Percentiles rank a stretch among this genome's conserved stretches.
Conservation (phyloP, 768 basidiomycete genomes). For the Suillus variegatus region DNA sequence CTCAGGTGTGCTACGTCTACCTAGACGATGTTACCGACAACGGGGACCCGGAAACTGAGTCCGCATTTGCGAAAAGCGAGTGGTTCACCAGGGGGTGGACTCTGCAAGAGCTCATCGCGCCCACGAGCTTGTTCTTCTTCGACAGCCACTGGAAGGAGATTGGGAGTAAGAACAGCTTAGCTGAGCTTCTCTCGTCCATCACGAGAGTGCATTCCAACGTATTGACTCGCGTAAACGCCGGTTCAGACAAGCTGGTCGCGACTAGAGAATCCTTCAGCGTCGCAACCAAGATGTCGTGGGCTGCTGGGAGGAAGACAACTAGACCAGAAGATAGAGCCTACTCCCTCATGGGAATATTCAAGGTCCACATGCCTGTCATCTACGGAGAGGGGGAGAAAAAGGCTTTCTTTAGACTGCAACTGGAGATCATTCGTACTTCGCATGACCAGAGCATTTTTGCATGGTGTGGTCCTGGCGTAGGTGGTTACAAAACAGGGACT, state of each 20-base stretch:
- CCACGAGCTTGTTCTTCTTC: constrained; percentile 16
- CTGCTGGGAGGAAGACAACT: constrained; percentile 23
- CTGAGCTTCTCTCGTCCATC: background rate
- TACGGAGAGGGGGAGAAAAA: constrained; percentile 26
- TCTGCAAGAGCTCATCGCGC: constrained; percentile 15
- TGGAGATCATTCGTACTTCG: constrained; percentile 12
- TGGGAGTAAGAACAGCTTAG: constrained; percentile 13
- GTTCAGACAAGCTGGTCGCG: background rate
- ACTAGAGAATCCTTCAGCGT: constrained; percentile 3
- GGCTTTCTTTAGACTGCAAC: constrained; percentile 23
- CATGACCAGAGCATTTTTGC: constrained; percentile 15
- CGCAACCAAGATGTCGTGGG: constrained; percentile 17
- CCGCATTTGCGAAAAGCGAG: constrained; percentile 2
- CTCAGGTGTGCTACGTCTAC: constrained; percentile 18
- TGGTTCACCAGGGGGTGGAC: constrained; percentile 21
- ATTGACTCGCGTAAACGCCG: constrained; percentile 1
- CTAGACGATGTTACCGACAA: constrained; percentile 11
- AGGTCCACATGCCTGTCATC: constrained; percentile 20
- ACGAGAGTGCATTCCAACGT: constrained; percentile 8
- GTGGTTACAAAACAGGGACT: background rate
- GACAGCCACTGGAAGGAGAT: constrained; percentile 14
- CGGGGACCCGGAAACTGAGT: background rate
- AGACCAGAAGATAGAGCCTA: constrained; percentile 25
- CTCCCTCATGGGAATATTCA: constrained; percentile 25
- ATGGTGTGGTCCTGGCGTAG: background rate